Evolutionary conservation across 192 early-diverging fungal genomes (phyloP).

Genomic region (Coemansia brasiliensis): DNA sequence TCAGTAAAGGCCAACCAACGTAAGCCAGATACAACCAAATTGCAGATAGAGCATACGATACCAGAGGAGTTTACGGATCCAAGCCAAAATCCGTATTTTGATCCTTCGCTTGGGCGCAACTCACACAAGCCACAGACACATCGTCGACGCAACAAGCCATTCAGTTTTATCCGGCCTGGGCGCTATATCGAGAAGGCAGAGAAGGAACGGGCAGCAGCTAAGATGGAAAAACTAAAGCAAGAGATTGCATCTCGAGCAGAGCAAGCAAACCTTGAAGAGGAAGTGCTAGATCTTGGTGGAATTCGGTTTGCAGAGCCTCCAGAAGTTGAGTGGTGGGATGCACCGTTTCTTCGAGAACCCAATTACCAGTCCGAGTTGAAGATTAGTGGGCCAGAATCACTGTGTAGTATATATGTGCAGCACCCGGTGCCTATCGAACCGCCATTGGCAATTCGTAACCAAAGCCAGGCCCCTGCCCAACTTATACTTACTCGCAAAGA

Average conservation of each 20-base stretch:
- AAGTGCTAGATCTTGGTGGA: constrained; percentile 27
- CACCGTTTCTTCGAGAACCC: constrained; percentile 69
- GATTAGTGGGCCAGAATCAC: constrained; percentile 58
- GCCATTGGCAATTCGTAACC: constrained; percentile 22
- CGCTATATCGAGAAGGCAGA: constrained; percentile 82
- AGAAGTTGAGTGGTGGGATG: constrained; percentile 97
- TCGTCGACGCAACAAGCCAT: constrained; percentile 34
- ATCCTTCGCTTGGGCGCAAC: constrained; percentile 61
- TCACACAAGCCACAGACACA: constrained; percentile 48
- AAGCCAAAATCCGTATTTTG: constrained; percentile 86
- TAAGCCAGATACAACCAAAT: constrained; percentile 48
- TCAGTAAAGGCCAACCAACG: constrained; percentile 73
- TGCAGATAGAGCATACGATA: constrained; percentile 57
- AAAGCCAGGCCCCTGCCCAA: constrained; percentile 23
- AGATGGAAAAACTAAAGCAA: constrained; percentile 49
- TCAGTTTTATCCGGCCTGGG: constrained; percentile 83
- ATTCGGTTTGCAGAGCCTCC: constrained; percentile 71
- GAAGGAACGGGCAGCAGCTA: constrained; percentile 71
- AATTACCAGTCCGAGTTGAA: constrained; percentile 66
- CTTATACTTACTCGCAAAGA: constrained; percentile 62
- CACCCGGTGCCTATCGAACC: constrained; percentile 41
- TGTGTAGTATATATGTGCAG: constrained; percentile 39
- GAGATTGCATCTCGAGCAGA: constrained; percentile 35
- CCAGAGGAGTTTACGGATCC: constrained; percentile 61
- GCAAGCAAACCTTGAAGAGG: constrained; percentile 29